phyloP scores from a whole-genome alignment of 257 asterid genomes.

The Paulownia fortunei region DNA sequence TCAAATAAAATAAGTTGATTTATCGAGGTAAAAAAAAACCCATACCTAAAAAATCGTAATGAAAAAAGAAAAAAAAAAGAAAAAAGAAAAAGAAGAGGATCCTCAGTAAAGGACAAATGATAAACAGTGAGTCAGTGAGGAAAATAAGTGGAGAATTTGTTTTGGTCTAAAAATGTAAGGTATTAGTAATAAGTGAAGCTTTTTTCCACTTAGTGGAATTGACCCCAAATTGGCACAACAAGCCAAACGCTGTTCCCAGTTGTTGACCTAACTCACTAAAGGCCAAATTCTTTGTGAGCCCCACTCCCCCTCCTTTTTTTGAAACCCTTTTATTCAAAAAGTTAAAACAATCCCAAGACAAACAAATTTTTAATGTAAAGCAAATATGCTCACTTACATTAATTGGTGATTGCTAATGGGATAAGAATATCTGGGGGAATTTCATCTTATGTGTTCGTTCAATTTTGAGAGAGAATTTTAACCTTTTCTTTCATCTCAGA shows the following conservation, averaged over 20 bases:
- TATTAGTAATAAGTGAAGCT: slow-evolving; percentile 30
- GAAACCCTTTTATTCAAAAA: background rate
- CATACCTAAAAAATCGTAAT: background rate
- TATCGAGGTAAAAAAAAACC: background rate
- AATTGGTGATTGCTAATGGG: slow-evolving; percentile 1
- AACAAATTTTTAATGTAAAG: no score
- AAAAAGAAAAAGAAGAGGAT: slow-evolving; percentile 1
- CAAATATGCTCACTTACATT: background rate
- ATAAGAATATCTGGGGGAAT: background rate
- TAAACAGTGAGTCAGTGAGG: slow-evolving; percentile 22
- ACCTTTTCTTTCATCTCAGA: background rate
- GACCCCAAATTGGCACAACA: slow-evolving; percentile 52
- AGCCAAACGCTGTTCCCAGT: slow-evolving; percentile 63
- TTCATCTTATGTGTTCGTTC: background rate
- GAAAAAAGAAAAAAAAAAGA: background rate
- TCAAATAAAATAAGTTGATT: background rate
- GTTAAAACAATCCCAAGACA: background rate
- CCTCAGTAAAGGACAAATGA: slow-evolving; percentile 32
- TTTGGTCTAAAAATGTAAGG: slow-evolving; percentile 33
- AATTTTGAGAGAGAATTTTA: background rate
- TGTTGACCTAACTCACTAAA: slow-evolving; percentile 69
- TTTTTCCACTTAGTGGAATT: slow-evolving; percentile 48
- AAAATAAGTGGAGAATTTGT: slow-evolving; percentile 20
- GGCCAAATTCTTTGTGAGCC: slow-evolving; percentile 41
- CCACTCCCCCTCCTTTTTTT: background rate